Conservation (phyloP, 345 rosid species). For the Aquilaria yunnanensis region DNA sequence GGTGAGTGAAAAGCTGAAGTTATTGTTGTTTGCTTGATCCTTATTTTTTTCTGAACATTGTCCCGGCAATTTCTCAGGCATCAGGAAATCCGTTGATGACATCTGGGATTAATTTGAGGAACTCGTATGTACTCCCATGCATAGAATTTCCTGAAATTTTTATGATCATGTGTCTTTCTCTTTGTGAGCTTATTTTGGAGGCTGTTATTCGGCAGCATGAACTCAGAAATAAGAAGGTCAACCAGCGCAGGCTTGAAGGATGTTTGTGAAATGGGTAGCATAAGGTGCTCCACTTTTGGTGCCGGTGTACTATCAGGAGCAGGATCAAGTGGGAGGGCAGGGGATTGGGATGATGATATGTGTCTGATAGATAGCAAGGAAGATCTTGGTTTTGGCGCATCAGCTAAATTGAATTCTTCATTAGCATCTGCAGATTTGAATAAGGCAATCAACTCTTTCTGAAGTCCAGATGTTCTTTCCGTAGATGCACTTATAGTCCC, state of each 20-base stretch:
- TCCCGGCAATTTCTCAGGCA: constrained; percentile 38
- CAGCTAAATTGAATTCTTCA: constrained; percentile 39
- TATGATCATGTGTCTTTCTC: constrained; percentile 5
- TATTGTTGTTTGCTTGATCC: constrained; percentile 10
- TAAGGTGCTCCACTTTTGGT: constrained; percentile 42
- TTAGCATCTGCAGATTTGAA: constrained; percentile 50
- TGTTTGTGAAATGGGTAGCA: constrained; percentile 58
- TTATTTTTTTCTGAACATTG: constrained; percentile 17
- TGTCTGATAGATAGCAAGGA: constrained; percentile 74
- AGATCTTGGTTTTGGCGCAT: constrained; percentile 46
- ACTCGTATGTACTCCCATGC: constrained; percentile 48
- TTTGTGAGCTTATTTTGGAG: constrained; percentile 13
- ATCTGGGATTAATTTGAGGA: constrained; percentile 39
- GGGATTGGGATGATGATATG: constrained; percentile 54
- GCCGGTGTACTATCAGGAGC: constrained; percentile 36
- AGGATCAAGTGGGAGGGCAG: constrained; percentile 37
- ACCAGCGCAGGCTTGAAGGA: constrained; percentile 69
- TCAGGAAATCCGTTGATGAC: constrained; percentile 36
- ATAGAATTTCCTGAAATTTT: background rate
- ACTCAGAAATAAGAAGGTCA: constrained; percentile 50
- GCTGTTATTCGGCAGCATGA: constrained; percentile 35
- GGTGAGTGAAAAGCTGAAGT: constrained; percentile 31
- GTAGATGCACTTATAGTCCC: constrained; percentile 2
- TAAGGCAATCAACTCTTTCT: constrained; percentile 44
- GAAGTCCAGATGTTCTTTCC: constrained; percentile 4